phyloP scores from a whole-genome alignment of 2,329 filamentous ascomycete species.

The Aotearoamyces nothofagi region DNA sequence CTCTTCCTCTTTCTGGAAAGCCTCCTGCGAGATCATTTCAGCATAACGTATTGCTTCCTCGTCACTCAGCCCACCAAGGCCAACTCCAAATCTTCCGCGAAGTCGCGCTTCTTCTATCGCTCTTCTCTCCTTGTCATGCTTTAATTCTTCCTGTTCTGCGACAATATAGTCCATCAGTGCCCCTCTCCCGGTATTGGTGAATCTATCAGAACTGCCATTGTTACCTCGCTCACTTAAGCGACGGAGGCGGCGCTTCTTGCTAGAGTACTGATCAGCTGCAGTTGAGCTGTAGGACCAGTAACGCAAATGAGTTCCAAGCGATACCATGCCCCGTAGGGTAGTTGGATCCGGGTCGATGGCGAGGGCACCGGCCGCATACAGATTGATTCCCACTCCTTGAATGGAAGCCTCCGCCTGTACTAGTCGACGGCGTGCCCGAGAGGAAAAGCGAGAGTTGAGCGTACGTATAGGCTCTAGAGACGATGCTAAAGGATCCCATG shows the following conservation, averaged over 20 bases:
- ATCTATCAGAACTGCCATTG: slow-evolving; percentile 39
- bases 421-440: slow-evolving; percentile 63
- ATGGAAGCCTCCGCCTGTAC: slow-evolving; percentile 52
- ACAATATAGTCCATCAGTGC: slow-evolving; percentile 71
- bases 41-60: slow-evolving; percentile 51
- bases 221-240: slow-evolving; percentile 43
- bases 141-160: slow-evolving; percentile 70
- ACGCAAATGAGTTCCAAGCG: slow-evolving; percentile 72
- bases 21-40: slow-evolving; percentile 49
- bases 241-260: slow-evolving; percentile 64
- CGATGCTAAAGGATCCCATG: slow-evolving; percentile 91
- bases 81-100: slow-evolving; percentile 70
- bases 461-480: slow-evolving; percentile 66
- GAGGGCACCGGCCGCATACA: slow-evolving; percentile 71
- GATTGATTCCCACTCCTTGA: slow-evolving; percentile 55
- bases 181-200: slow-evolving; percentile 46
- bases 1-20: slow-evolving; percentile 39
- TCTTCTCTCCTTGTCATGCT: slow-evolving; percentile 52
- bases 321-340: slow-evolving; percentile 69
- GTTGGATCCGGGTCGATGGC: slow-evolving; percentile 79
- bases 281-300: slow-evolving; percentile 93
- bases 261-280: slow-evolving; percentile 54
- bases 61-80: slow-evolving; percentile 51
- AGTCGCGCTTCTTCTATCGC: slow-evolving; percentile 55
- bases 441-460: slow-evolving; percentile 71